Percentiles rank a stretch among this genome's conserved stretches.
Conservation (phyloP, 2,329 filamentous ascomycete species). For the Alternaria arbusti region DNA sequence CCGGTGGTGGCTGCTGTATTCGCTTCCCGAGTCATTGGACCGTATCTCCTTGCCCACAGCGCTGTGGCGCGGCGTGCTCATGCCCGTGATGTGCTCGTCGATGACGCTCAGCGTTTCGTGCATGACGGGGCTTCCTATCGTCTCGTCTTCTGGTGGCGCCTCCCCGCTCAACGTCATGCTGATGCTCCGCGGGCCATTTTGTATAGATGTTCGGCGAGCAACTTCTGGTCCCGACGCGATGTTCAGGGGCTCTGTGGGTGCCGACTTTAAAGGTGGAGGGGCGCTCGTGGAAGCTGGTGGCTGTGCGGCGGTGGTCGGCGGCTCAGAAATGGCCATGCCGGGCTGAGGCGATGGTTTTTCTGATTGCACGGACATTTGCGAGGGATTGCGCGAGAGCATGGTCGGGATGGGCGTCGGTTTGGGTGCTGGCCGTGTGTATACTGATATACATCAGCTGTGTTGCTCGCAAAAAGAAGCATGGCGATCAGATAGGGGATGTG, state of each 20-base stretch:
- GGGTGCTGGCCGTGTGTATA: conserved; percentile 67
- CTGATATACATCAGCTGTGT: conserved; percentile 48
- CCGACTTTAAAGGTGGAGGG: conserved; percentile 22
- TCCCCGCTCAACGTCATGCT: conserved; percentile 46
- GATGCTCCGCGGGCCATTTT: conserved; percentile 38
- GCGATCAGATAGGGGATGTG: background rate
- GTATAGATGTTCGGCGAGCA: conserved; percentile 27
- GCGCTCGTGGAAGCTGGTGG: conserved; percentile 23
- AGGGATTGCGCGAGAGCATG: conserved; percentile 39
- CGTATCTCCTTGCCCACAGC: conserved; percentile 59
- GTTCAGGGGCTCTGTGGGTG: conserved; percentile 40
- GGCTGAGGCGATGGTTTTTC: conserved; percentile 17
- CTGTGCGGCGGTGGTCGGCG: conserved; percentile 15
- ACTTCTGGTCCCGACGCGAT: conserved; percentile 18
- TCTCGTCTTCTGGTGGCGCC: conserved; percentile 47
- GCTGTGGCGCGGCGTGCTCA: conserved; percentile 68
- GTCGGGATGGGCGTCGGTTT: conserved; percentile 48
- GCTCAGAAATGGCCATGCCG: conserved; percentile 26
- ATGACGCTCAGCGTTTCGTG: conserved; percentile 96
- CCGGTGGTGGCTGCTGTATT: conserved; percentile 84
- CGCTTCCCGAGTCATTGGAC: conserved; percentile 80
- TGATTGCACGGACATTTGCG: conserved; percentile 27
- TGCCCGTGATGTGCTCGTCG: conserved; percentile 93
- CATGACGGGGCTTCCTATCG: conserved; percentile 76
- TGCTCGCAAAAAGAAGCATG: background rate